Percentiles rank a stretch among this genome's conserved stretches.
Conservation (phyloP, 495 filamentous ascomycete genomes). For the Neohortaea acidophila region DNA sequence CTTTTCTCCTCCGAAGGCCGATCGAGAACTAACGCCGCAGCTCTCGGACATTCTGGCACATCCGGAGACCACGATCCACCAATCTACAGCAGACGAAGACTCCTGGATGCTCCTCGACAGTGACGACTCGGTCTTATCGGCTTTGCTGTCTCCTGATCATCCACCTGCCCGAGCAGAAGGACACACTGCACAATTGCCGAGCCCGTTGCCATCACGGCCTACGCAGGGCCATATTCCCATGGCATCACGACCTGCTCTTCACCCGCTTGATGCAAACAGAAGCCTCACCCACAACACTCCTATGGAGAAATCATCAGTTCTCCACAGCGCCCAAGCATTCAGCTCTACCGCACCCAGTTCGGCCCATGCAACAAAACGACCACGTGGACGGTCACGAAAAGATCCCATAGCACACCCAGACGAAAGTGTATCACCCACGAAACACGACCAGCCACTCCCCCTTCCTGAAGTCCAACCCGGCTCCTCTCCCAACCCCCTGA, state of each 20-base stretch:
- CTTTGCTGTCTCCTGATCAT: not conserved
- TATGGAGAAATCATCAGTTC: not conserved
- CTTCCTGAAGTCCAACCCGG: not conserved
- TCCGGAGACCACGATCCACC: not conserved
- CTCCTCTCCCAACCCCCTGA: not conserved
- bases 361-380: constrained; percentile 5
- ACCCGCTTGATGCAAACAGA: not conserved
- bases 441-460: not conserved
- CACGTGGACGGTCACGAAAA: constrained; percentile 20
- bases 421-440: not conserved
- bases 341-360: not conserved
- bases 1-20: not conserved
- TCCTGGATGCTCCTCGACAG: not conserved
- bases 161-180: not conserved
- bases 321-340: not conserved
- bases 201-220: too few relatives aligned
- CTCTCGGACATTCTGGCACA: not conserved
- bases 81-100: not conserved
- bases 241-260: not conserved
- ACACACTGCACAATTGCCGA: too few relatives aligned
- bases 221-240: too few relatives aligned
- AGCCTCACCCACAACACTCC: not conserved
- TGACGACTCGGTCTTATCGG: not conserved
- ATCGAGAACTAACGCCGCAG: not conserved
- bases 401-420: not conserved